Percentiles rank a stretch among this genome's conserved stretches.
Conservation (phyloP, 73 alveolate species). For the Paramecium pentaurelia region DNA sequence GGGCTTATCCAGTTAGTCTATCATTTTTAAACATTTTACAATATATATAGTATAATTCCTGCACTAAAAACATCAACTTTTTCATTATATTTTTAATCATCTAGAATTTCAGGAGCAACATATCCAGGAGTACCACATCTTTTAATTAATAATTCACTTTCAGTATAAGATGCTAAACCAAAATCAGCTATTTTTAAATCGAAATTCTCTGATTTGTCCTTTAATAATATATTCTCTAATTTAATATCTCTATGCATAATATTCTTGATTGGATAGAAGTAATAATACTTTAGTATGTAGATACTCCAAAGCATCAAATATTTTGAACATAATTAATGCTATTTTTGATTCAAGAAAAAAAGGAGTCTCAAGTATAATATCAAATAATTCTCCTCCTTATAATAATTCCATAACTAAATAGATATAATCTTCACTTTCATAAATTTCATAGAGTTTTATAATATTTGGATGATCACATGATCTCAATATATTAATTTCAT, state of each 20-base stretch:
- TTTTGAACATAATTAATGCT: neutral
- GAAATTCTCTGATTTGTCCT: slow-evolving; percentile 68
- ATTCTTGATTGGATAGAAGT: slow-evolving; percentile 65
- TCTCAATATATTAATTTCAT: slow-evolving; percentile 38
- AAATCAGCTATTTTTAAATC: slow-evolving; percentile 82
- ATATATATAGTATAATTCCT: slow-evolving; percentile 55
- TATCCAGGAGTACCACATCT: slow-evolving; percentile 97
- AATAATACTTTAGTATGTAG: slow-evolving; percentile 47
- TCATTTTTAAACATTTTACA: slow-evolving; percentile 23
- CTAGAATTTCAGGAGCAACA: slow-evolving; percentile 96
- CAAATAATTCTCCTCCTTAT: slow-evolving; percentile 60
- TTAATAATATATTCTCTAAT: slow-evolving; percentile 79
- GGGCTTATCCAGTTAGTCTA: slow-evolving; percentile 24
- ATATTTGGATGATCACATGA: slow-evolving; percentile 56
- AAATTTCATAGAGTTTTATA: slow-evolving; percentile 45
- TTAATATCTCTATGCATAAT: slow-evolving; percentile 86
- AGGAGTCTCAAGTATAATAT: slow-evolving; percentile 2
- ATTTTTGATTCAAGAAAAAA: neutral
- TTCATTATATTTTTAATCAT: slow-evolving; percentile 60
- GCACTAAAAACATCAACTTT: slow-evolving; percentile 62
- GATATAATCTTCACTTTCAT: slow-evolving; percentile 42
- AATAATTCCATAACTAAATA: slow-evolving; percentile 52
- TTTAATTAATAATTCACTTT: neutral
- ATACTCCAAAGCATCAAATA: slow-evolving; percentile 34
- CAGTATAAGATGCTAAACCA: slow-evolving; percentile 67